Evolutionary conservation across 805 yeast species (phyloP), one percentile per base, ranked within the genome.

Genomic region (Sungouiella blattae): DNA sequence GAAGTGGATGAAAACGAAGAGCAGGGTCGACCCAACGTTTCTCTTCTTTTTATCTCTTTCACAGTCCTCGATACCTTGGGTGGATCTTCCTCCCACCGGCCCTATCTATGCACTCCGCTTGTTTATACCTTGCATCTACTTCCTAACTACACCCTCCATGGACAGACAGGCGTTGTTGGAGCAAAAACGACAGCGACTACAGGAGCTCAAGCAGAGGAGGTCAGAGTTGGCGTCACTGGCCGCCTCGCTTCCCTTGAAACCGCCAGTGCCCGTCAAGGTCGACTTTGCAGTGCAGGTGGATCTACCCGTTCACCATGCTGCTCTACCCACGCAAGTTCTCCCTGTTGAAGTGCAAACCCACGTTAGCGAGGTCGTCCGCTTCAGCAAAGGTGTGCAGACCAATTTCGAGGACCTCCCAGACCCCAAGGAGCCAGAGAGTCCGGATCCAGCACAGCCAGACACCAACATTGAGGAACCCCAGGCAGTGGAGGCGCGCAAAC

Each of bases 121-220:
- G n/a, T n/a, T n/a, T n/a, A n/a, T n/a, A n/a, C n/a, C n/a, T n/a
- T n/a, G n/a, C n/a, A n/a, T n/a, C n/a, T n/a, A n/a, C n/a, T n/a
- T n/a, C n/a, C n/a, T n/a, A 20, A 7, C 22, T 9, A 20, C 6
- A 20, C 22, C 17, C 18, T n/a, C 28, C 11, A 60, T 59, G 65
- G 67, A 62, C 37, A 46, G 71, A 40, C 69, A 61, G 39, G 46
- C 62, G 12, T 46, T 64, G 32, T 49, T 67, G 18, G 70, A 67
- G 37, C 64, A 64, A 43, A 67, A 67, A 39, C 49, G 69, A 28
- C 65, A 57, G 47, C 51, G 72, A 39, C 52, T 55, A 24, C 49
- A 41, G 33, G 57, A 55, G 37, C 50, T 55, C 21, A 50, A 51
- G 39, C 58, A 13, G 32, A 45, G 16, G 53, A 47, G 3, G 34